These are phyloP conservation scores for Xylariaceae sp. DNA, from an alignment of 2,329 filamentous ascomycete species.

Conservation along the genomic window DNA sequence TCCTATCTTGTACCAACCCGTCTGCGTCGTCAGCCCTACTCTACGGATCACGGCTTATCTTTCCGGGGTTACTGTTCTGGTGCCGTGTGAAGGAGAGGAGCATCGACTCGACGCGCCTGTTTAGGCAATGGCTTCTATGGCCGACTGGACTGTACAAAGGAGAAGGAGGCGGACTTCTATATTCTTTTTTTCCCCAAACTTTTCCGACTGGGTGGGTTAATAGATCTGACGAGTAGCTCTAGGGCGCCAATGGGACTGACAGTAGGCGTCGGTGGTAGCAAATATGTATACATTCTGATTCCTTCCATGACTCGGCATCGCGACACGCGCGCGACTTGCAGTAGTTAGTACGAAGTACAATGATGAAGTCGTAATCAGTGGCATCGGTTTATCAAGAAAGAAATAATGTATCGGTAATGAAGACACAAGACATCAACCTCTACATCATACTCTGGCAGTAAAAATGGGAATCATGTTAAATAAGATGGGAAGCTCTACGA, in stretches of 20 bases:
- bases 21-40: constrained; percentile 15
- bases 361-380: constrained; percentile 11
- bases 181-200: background rate
- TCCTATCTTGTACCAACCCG: constrained; percentile 28
- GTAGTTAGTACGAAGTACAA: background rate
- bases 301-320: background rate
- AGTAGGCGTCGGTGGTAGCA: constrained; percentile 18
- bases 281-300: constrained; percentile 13
- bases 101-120: constrained; percentile 2
- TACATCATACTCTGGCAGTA: background rate
- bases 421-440: background rate
- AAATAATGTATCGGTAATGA: constrained; percentile 1
- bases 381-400: constrained; percentile 10
- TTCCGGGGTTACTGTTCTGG: background rate
- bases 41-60: background rate
- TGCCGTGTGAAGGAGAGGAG: background rate
- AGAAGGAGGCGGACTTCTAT: constrained; percentile 2
- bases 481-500: too few relatives aligned
- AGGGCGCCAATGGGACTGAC: constrained; percentile 8
- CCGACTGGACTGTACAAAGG: constrained; percentile 14
- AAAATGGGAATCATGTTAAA: background rate
- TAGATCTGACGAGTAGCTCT: constrained; percentile 15
- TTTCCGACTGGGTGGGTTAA: constrained; percentile 12
- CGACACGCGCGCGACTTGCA: background rate
- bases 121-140: constrained; percentile 2